Evolutionary conservation across 371 early-diverging fungal genomes (phyloP).

Genomic region (Fennellomyces sp.): DNA sequence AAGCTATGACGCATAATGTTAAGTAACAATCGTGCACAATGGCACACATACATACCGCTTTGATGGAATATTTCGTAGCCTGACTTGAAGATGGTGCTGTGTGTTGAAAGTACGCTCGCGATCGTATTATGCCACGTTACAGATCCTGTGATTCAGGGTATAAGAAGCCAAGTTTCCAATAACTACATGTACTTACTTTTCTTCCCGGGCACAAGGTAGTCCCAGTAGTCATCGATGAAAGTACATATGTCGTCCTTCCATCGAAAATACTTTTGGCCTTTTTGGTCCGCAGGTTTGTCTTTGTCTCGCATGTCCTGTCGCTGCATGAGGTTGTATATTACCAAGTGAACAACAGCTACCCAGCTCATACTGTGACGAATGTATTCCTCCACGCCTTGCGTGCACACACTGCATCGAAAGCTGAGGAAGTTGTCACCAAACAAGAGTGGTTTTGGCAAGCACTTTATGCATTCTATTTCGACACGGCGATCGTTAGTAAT

Average conservation of each 20-base stretch:
- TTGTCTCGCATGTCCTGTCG: conserved; percentile 30
- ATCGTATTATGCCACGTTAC: conserved; percentile 80
- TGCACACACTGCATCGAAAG: conserved; percentile 71
- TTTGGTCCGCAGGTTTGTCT: conserved; percentile 40
- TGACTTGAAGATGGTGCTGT: conserved; percentile 73
- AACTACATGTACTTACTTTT: conserved; percentile 62
- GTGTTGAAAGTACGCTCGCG: conserved; percentile 82
- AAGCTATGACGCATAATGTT: conserved; percentile 43
- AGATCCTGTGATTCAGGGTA: conserved; percentile 52
- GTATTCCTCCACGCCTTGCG: conserved; percentile 55
- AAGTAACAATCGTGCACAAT: too few species aligned
- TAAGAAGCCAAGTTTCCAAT: too few species aligned
- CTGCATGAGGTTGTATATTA: conserved; percentile 71
- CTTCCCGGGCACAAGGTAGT: conserved; percentile 68
- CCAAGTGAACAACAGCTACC: conserved; percentile 76
- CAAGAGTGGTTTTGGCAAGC: conserved; percentile 52
- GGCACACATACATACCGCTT: conserved; percentile 33
- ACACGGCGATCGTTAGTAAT: too few species aligned
- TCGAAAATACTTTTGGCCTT: conserved; percentile 71
- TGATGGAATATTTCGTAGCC: conserved; percentile 70
- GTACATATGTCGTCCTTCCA: conserved; percentile 86
- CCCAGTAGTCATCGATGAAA: conserved; percentile 80
- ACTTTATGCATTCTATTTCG: conserved; percentile 44
- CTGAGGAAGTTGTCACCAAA: conserved; percentile 68
- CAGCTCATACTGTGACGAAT: conserved; percentile 68